These are phyloP conservation scores for Trichopus zeylanicus DNA, from an alignment of 116 monocot genomes.

Conservation along the genomic window DNA sequence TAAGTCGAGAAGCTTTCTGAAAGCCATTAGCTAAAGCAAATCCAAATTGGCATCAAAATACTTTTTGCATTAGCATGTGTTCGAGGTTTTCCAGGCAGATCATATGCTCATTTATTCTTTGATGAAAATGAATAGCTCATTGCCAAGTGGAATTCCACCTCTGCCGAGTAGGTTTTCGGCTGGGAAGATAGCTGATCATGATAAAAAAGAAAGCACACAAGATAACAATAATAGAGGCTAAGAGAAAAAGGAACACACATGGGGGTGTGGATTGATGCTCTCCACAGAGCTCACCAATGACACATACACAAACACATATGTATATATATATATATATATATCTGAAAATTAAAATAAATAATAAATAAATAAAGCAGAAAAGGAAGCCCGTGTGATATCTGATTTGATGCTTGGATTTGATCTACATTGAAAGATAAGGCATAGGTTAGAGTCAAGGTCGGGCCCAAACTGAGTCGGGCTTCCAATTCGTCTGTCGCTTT, in stretches of 20 bases:
- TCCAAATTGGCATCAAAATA: too few species aligned
- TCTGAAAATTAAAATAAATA: not conserved
- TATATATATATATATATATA: too few species aligned
- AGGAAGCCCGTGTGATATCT: not conserved
- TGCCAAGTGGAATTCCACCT: not conserved
- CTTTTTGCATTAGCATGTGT: too few species aligned
- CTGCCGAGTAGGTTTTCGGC: not conserved
- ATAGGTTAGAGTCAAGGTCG: too few species aligned
- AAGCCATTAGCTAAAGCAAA: too few species aligned
- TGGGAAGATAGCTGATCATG: not conserved
- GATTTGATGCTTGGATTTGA: constrained; percentile 6
- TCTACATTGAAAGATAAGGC: too few species aligned
- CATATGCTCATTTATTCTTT: too few species aligned
- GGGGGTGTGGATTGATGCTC: not conserved
- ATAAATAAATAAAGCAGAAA: too few species aligned
- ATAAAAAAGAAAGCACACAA: not conserved
- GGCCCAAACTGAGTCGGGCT: not conserved
- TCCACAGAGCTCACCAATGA: not conserved
- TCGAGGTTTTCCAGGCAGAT: too few species aligned
- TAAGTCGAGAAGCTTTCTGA: too few species aligned
- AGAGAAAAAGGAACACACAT: not conserved
- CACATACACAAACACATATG: too few species aligned
- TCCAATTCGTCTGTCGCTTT: not conserved
- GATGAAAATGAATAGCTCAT: too few species aligned
- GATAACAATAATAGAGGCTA: constrained; percentile 1